Evolutionary conservation across 1,284 basidiomycete species (phyloP).

Genomic region (Violaceomyces palustris): DNA sequence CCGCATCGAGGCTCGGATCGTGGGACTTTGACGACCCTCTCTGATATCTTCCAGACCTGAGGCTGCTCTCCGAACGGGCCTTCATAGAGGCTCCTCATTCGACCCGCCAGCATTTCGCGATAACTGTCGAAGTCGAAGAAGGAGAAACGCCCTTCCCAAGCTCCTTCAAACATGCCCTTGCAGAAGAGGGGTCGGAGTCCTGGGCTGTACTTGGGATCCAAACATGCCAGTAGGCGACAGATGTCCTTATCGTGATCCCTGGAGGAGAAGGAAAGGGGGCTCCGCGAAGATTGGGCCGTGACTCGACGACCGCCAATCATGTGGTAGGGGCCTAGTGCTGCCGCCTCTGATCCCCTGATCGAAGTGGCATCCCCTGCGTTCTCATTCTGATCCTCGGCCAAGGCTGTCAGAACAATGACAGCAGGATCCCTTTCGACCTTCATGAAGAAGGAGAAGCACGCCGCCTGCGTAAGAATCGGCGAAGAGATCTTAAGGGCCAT

Average conservation of each 20-base stretch:
- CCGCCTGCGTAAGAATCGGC: conserved; percentile 50
- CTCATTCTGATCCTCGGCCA: conserved; percentile 12
- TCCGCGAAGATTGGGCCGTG: conserved; percentile 5
- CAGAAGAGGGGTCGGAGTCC: conserved; percentile 55
- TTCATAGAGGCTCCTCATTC: conserved; percentile 56
- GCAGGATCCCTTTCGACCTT: conserved; percentile 53
- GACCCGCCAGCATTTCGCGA: conserved; percentile 56
- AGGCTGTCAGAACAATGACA: conserved; percentile 24
- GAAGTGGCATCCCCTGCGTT: conserved; percentile 3
- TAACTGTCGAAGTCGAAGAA: conserved; percentile 61
- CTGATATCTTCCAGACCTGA: conserved; percentile 59
- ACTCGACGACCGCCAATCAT: too few relatives aligned
- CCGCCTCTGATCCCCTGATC: neutral
- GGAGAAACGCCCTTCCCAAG: conserved; percentile 59
- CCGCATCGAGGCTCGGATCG: conserved; percentile 5
- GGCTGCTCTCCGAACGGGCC: conserved; percentile 59
- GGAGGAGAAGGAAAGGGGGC: conserved; percentile 26
- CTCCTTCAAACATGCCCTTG: conserved; percentile 55
- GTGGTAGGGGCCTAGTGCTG: neutral
- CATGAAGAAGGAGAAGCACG: conserved; percentile 52
- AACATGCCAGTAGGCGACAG: conserved; percentile 26
- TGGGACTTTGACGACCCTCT: conserved; percentile 54
- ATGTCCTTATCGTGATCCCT: conserved; percentile 39
- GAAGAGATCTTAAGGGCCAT: conserved; percentile 38
- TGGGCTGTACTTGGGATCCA: conserved; percentile 52